These are phyloP conservation scores for Xylaria multiplex DNA, from an alignment of 2,329 filamentous ascomycete genomes.

Conservation along the genomic window DNA sequence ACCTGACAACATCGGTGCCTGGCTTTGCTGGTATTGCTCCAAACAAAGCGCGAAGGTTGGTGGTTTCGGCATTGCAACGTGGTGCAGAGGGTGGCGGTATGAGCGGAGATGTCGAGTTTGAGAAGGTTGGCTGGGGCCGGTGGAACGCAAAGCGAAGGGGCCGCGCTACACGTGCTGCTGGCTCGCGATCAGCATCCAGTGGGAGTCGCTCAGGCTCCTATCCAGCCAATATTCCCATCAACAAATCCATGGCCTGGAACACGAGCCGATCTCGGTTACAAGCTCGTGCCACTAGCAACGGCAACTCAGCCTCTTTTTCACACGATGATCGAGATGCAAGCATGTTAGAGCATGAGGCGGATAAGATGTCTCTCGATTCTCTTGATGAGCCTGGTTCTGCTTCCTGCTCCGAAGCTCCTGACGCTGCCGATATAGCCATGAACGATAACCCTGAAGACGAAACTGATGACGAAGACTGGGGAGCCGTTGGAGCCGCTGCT, in stretches of 20 bases:
- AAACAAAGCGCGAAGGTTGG: constrained; percentile 87
- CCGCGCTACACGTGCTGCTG: constrained; percentile 60
- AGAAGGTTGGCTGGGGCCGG: constrained; percentile 96
- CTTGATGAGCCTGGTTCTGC: constrained; percentile 75
- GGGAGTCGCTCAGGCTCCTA: constrained; percentile 56
- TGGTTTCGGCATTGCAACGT: constrained; percentile 90
- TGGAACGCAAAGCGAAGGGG: constrained; percentile 87
- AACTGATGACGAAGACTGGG: constrained; percentile 98
- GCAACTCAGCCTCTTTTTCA: constrained; percentile 79
- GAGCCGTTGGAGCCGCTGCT: constrained; percentile 84
- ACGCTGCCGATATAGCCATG: constrained; percentile 68
- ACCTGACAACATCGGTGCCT: constrained; percentile 90
- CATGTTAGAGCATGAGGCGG: constrained; percentile 85
- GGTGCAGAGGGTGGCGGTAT: constrained; percentile 68
- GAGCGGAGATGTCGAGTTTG: constrained; percentile 81
- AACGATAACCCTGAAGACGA: constrained; percentile 83
- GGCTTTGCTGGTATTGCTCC: constrained; percentile 91
- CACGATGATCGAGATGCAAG: constrained; percentile 73
- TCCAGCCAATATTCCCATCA: constrained; percentile 67
- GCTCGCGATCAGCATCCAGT: constrained; percentile 55
- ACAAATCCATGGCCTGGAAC: constrained; percentile 55
- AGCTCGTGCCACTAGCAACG: constrained; percentile 68
- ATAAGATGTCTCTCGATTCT: constrained; percentile 89
- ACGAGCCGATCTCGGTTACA: constrained; percentile 61
- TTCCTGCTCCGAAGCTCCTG: constrained; percentile 79